phyloP scores from a whole-genome alignment of 208 protist genomes.

The Trypanosoma avium region DNA sequence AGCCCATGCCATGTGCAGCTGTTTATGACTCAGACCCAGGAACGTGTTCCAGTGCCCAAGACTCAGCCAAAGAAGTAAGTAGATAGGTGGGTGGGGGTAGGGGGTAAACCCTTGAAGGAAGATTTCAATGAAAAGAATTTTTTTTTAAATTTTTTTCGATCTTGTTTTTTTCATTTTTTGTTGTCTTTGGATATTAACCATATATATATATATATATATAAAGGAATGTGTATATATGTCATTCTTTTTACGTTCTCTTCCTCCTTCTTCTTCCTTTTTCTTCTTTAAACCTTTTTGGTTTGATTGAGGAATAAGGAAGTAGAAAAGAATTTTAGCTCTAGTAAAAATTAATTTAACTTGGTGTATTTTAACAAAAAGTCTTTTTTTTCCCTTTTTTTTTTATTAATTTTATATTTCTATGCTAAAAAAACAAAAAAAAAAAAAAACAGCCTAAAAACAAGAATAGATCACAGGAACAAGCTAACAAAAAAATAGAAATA shows the following conservation, averaged over 20 bases:
- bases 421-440: constrained; percentile 15
- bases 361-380: not conserved
- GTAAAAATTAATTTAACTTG: no score
- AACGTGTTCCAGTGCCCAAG: constrained; percentile 79
- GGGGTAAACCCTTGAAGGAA: constrained; percentile 24
- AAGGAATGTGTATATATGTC: not conserved
- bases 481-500: not conserved
- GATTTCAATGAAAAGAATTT: constrained; percentile 19
- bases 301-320: no score
- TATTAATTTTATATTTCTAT: constrained; percentile 27
- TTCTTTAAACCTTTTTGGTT: no score
- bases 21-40: constrained; percentile 84
- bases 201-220: not conserved
- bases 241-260: constrained; percentile 20
- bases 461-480: not conserved
- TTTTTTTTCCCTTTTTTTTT: constrained; percentile 10
- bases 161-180: constrained; percentile 24
- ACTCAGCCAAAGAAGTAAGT: constrained; percentile 87
- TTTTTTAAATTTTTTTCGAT: constrained; percentile 24
- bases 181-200: constrained; percentile 18
- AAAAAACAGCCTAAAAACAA: not conserved
- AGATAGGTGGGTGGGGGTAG: no score
- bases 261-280: not conserved
- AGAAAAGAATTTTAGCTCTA: constrained; percentile 1
- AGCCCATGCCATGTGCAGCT: constrained; percentile 80